Conservation (phyloP, 2,329 filamentous ascomycete species). For the Venturia pyrina region DNA sequence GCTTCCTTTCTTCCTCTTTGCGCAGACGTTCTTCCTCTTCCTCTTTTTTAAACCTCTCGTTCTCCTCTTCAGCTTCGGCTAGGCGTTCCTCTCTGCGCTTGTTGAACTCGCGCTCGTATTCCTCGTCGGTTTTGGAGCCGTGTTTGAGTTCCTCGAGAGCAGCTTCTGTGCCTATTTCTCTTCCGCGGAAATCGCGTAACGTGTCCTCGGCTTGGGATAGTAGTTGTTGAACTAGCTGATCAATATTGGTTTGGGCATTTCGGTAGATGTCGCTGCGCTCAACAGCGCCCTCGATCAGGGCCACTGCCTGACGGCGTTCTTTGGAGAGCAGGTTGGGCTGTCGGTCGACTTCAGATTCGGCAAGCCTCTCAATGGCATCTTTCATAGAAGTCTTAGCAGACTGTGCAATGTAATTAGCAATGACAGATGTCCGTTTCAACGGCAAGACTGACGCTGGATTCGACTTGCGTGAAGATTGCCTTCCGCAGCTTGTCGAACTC, state of each 20-base stretch:
- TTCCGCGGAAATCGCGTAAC: conserved; percentile 57
- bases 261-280: conserved; percentile 69
- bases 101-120: conserved; percentile 59
- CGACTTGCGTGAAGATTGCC: conserved; percentile 65
- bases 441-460: conserved; percentile 45
- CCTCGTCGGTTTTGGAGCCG: conserved; percentile 63
- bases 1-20: conserved; percentile 44
- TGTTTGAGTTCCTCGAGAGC: conserved; percentile 54
- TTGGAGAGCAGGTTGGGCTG: conserved; percentile 57
- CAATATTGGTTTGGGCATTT: conserved; percentile 57
- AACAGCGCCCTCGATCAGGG: conserved; percentile 67
- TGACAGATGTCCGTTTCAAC: neutral
- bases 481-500: conserved; percentile 72
- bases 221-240: conserved; percentile 54
- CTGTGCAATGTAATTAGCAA: conserved; percentile 30
- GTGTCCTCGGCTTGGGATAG: conserved; percentile 56
- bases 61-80: conserved; percentile 49
- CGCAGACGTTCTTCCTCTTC: conserved; percentile 37
- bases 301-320: conserved; percentile 62
- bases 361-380: conserved; percentile 57
- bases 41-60: conserved; percentile 46
- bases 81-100: conserved; percentile 51
- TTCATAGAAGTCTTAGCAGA: conserved; percentile 60
- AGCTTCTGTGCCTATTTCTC: conserved; percentile 59
- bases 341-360: conserved; percentile 65